Percentiles rank a stretch among this genome's conserved stretches.
phyloP scores from a whole-genome alignment of 2,329 filamentous ascomycete species.

The Botrytis paeoniae region DNA sequence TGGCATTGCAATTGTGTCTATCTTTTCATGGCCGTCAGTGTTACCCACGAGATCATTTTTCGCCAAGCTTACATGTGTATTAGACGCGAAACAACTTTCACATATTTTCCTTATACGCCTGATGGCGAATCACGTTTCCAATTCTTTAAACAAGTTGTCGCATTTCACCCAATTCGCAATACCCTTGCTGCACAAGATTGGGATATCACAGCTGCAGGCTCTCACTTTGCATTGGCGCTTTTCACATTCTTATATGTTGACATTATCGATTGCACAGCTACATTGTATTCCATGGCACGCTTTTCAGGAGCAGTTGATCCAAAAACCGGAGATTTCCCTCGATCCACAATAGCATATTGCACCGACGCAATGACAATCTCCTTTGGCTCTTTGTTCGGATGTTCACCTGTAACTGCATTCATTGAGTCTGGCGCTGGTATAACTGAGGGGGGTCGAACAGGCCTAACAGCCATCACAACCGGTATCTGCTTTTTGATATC shows the following conservation, averaged over 20 bases:
- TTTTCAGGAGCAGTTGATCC: slow-evolving; percentile 65
- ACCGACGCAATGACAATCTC: slow-evolving; percentile 70
- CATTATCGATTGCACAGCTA: slow-evolving; percentile 75
- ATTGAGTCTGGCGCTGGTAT: slow-evolving; percentile 76
- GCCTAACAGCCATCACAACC: slow-evolving; percentile 66
- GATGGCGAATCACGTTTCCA: slow-evolving; percentile 64
- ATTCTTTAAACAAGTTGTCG: slow-evolving; percentile 71
- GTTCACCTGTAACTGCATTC: slow-evolving; percentile 70
- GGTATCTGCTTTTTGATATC: slow-evolving; percentile 69
- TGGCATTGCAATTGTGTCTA: slow-evolving; percentile 68
- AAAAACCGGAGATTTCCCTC: slow-evolving; percentile 76
- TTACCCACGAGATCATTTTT: not conserved
- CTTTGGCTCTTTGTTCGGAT: slow-evolving; percentile 66
- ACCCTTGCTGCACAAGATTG: slow-evolving; percentile 65
- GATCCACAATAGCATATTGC: slow-evolving; percentile 76
- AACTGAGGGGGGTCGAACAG: slow-evolving; percentile 70
- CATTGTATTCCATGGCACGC: slow-evolving; percentile 77
- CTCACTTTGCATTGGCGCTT: slow-evolving; percentile 66
- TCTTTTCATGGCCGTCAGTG: slow-evolving; percentile 71
- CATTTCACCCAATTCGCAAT: slow-evolving; percentile 66
- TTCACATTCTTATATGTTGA: slow-evolving; percentile 79
- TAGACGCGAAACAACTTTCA: slow-evolving; percentile 64
- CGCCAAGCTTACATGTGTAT: slow-evolving; percentile 5
- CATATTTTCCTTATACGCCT: slow-evolving; percentile 66
- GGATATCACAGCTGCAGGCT: slow-evolving; percentile 50